Conservation (phyloP, 176 grass and related monocot species). For the Ensete glaucum region DNA sequence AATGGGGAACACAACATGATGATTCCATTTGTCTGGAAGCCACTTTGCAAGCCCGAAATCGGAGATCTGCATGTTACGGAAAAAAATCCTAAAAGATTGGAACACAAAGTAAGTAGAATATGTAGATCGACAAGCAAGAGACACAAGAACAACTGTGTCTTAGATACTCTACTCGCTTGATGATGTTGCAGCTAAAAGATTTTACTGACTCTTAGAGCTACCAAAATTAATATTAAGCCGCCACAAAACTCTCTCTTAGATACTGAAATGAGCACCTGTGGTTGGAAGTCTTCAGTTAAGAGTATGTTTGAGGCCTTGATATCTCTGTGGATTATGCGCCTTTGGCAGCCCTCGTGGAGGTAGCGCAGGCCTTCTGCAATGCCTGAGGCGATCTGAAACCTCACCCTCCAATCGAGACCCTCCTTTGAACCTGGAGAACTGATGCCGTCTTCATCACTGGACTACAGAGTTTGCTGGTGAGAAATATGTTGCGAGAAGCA, state of each 20-base stretch:
- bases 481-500: background rate
- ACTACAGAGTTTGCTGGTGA: slow-evolving; percentile 3
- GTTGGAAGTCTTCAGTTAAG: slow-evolving; percentile 85
- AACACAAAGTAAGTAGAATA: background rate
- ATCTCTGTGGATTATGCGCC: slow-evolving; percentile 96
- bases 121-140: too few species aligned
- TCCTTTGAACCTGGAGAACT: slow-evolving; percentile 66
- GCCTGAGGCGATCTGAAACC: slow-evolving; percentile 70
- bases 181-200: too few species aligned
- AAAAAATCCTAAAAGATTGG: background rate
- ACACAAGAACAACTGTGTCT: too few species aligned
- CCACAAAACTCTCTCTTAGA: too few species aligned
- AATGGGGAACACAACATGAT: slow-evolving; percentile 87
- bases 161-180: too few species aligned
- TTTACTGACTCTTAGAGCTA: too few species aligned
- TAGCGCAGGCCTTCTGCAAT: slow-evolving; percentile 88
- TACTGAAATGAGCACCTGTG: slow-evolving; percentile 45
- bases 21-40: slow-evolving; percentile 82
- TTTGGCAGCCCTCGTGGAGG: slow-evolving; percentile 88
- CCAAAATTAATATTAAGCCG: too few species aligned
- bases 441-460: slow-evolving; percentile 32
- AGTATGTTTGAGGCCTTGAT: slow-evolving; percentile 99
- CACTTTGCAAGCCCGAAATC: slow-evolving; percentile 99
- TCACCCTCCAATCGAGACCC: slow-evolving; percentile 63
- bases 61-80: slow-evolving; percentile 53